Evolutionary conservation across 2,329 filamentous ascomycete genomes (phyloP).

Genomic region (Sarocladiaceae sp.): DNA sequence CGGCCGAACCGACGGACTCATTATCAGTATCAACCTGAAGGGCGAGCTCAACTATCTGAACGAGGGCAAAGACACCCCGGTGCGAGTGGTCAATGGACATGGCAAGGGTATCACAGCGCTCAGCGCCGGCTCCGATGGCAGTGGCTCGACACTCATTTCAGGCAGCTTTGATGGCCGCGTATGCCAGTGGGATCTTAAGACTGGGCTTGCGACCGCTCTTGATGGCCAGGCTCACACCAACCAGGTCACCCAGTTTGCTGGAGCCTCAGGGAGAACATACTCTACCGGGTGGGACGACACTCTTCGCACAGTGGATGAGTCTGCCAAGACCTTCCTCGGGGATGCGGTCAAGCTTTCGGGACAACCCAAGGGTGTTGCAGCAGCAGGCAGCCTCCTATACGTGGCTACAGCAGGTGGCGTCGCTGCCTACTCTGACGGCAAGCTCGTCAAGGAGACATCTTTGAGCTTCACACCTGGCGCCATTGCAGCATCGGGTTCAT

Average conservation of each 20-base stretch:
- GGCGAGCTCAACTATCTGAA: constrained; percentile 88
- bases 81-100: constrained; percentile 76
- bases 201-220: constrained; percentile 64
- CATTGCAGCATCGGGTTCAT: constrained; percentile 63
- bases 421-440: constrained; percentile 54
- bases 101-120: constrained; percentile 87
- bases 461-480: constrained; percentile 64
- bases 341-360: constrained; percentile 62
- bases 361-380: constrained; percentile 74
- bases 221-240: constrained; percentile 82
- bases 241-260: constrained; percentile 74
- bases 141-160: constrained; percentile 69
- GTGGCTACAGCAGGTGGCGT: constrained; percentile 53
- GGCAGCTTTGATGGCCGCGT: constrained; percentile 90
- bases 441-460: constrained; percentile 54
- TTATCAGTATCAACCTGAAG: constrained; percentile 84
- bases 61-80: constrained; percentile 65
- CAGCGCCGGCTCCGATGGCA: constrained; percentile 36
- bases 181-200: constrained; percentile 74
- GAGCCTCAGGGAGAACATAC: constrained; percentile 62
- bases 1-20: constrained; percentile 75
- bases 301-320: constrained; percentile 71
- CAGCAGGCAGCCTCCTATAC: constrained; percentile 46
- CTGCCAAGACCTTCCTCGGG: constrained; percentile 71
- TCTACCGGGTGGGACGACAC: constrained; percentile 95